These are phyloP conservation scores for Linnemannia zychae DNA, from an alignment of 192 early-diverging fungal genomes.

Conservation along the genomic window DNA sequence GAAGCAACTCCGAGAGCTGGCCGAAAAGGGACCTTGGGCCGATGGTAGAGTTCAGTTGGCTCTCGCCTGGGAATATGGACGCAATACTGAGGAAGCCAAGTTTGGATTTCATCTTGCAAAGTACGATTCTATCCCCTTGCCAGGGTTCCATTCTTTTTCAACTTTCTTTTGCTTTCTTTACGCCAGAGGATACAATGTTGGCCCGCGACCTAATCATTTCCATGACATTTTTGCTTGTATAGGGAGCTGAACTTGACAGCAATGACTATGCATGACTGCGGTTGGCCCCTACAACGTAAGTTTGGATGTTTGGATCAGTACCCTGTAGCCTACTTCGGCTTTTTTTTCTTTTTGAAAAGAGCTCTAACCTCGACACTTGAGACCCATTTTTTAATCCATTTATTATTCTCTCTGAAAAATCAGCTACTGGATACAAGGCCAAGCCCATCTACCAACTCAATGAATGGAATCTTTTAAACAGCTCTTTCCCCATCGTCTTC, in stretches of 20 bases:
- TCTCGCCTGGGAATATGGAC: neutral
- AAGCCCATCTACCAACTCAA: slow-evolving; percentile 13
- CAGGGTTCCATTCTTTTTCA: neutral
- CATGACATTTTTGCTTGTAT: neutral
- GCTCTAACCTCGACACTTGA: too few species aligned
- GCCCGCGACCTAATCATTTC: neutral
- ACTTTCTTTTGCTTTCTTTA: neutral
- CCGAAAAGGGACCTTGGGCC: slow-evolving; percentile 5
- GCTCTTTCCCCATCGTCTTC: slow-evolving; percentile 1
- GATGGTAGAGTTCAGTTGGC: slow-evolving; percentile 8
- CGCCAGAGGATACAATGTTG: too few species aligned
- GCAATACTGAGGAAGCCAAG: neutral
- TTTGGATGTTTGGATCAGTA: neutral
- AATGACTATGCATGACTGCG: neutral
- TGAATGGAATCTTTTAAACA: neutral
- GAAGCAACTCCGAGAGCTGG: neutral
- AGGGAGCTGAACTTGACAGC: neutral
- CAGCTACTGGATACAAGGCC: neutral
- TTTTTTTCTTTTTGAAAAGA: too few species aligned
- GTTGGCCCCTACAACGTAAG: neutral
- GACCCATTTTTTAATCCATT: too few species aligned
- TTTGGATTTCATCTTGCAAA: neutral
- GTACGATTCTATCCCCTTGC: too few species aligned
- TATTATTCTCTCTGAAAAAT: neutral
- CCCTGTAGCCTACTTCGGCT: too few species aligned